Evolutionary conservation across 805 yeast species (phyloP).

Genomic region (Zygosaccharomyces siamensis): DNA sequence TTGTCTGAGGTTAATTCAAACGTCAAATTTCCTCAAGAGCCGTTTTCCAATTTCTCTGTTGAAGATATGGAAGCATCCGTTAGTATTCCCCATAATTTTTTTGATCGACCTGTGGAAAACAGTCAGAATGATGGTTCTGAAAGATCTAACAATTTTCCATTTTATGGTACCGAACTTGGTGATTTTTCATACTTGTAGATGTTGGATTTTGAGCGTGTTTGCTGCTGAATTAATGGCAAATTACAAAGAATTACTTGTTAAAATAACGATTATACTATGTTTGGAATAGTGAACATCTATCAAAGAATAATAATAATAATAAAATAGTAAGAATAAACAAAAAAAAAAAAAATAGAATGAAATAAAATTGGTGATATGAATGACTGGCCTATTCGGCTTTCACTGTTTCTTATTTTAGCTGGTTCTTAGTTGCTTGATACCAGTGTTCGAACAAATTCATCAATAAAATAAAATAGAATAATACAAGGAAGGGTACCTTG

Average conservation of each 20-base stretch:
- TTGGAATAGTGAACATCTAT: no score
- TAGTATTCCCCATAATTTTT: conserved; percentile 1
- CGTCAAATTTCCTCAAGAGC: conserved; percentile 11
- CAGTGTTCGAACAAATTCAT: no score
- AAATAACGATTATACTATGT: not conserved
- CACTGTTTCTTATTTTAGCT: no score
- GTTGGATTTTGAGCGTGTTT: not conserved
- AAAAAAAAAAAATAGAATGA: not conserved
- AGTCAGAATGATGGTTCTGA: not conserved
- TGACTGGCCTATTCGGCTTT: no score
- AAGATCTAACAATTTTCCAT: conserved; percentile 1
- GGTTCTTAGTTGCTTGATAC: no score
- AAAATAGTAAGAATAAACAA: not conserved
- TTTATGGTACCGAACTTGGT: conserved; percentile 5
- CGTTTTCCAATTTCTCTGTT: conserved; percentile 9
- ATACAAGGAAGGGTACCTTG: no score
- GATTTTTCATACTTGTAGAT: conserved; percentile 9
- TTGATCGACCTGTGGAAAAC: not conserved
- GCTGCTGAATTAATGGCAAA: not conserved
- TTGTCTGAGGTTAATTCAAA: not conserved
- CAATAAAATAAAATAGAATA: no score
- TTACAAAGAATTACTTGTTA: not conserved
- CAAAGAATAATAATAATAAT: not conserved
- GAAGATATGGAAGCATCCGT: conserved; percentile 8
- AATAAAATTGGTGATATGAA: not conserved